Evolutionary conservation across 2,329 filamentous ascomycete species (phyloP).

Genomic region (Hortaea sp.): DNA sequence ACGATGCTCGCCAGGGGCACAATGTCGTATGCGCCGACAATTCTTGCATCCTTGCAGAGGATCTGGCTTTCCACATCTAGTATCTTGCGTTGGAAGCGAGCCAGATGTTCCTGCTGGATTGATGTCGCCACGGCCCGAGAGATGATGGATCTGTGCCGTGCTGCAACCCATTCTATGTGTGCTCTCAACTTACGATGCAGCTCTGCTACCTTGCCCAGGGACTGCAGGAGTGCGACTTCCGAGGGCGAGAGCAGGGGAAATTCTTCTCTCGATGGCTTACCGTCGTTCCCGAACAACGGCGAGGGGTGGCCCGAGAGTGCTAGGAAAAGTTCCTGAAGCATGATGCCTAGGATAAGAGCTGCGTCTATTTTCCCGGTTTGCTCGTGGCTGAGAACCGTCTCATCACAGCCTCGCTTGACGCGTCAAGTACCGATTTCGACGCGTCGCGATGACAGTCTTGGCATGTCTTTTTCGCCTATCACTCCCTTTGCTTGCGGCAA

Average conservation of each 20-base stretch:
- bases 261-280: slow-evolving; percentile 20
- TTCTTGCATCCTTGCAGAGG: slow-evolving; percentile 61
- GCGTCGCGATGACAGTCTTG: neutral
- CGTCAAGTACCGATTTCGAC: neutral
- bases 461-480: no score
- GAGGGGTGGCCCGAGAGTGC: slow-evolving; percentile 91
- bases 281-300: slow-evolving; percentile 58
- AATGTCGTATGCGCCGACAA: slow-evolving; percentile 86
- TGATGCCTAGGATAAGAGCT: slow-evolving; percentile 28
- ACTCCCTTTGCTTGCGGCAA: no score
- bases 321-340: slow-evolving; percentile 98
- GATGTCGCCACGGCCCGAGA: slow-evolving; percentile 79
- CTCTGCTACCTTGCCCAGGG: slow-evolving; percentile 65
- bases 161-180: slow-evolving; percentile 56
- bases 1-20: slow-evolving; percentile 82
- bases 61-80: slow-evolving; percentile 75
- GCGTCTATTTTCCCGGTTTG: neutral
- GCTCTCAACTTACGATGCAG: slow-evolving; percentile 64
- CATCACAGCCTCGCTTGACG: neutral
- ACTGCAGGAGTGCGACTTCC: slow-evolving; percentile 70
- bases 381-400: neutral
- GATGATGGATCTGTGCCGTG: slow-evolving; percentile 66
- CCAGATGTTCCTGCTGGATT: slow-evolving; percentile 64
- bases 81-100: slow-evolving; percentile 71
- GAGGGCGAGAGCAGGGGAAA: slow-evolving; percentile 57